Percentiles rank a stretch among this genome's conserved stretches.
Evolutionary conservation across 176 grass and related monocot genomes (phyloP).

Genomic region (Oryza longistaminata): DNA sequence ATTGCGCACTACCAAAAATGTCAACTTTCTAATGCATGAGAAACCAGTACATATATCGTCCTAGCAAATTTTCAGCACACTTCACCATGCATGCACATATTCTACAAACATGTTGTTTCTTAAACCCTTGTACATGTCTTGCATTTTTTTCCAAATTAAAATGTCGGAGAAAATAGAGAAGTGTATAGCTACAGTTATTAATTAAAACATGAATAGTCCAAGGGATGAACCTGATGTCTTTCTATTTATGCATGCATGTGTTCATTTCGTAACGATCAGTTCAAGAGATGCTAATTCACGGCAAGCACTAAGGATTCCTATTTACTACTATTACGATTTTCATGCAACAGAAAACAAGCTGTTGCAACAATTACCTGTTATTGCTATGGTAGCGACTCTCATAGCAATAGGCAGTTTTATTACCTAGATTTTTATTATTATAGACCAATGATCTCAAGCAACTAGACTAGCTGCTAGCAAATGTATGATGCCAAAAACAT

Average conservation of each 20-base stretch:
- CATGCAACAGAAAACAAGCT: not conserved
- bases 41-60: not conserved
- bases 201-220: not conserved
- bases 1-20: not conserved
- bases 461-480: not conserved
- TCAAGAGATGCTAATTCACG: not conserved
- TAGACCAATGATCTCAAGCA: not conserved
- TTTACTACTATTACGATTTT: not conserved
- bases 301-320: not conserved
- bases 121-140: not conserved
- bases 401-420: not conserved
- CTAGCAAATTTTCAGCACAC: not conserved
- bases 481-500: constrained; percentile 4
- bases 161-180: not conserved
- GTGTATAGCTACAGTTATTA: not conserved
- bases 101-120: not conserved
- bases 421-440: not conserved
- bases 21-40: not conserved
- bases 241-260: constrained; percentile 14
- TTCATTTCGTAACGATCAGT: not conserved
- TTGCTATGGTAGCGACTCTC: not conserved
- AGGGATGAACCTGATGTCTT: constrained; percentile 2
- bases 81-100: not conserved
- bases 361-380: not conserved
- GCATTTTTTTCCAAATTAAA: not conserved